Conservation (phyloP, 108 stramenopile species). For the Parmales sp. region DNA sequence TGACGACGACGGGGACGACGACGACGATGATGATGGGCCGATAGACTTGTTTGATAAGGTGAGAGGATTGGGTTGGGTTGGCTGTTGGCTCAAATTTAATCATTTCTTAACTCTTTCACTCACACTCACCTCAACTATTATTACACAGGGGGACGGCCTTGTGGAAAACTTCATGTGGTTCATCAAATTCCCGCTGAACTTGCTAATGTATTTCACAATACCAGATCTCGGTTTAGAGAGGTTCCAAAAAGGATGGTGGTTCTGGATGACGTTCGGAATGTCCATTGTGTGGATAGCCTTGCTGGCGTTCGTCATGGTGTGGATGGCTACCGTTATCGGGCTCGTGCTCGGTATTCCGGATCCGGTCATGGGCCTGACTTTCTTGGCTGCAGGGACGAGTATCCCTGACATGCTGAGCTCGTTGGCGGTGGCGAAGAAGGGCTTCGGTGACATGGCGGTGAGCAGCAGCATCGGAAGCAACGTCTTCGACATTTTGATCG, state of each 20-base stretch:
- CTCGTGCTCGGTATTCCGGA: conserved; percentile 34
- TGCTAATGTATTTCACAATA: background rate
- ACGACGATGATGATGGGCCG: conserved; percentile 3
- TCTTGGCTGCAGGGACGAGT: conserved; percentile 18
- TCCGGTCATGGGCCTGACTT: conserved; percentile 16
- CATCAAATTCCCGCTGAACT: background rate
- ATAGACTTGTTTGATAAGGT: conserved; percentile 1
- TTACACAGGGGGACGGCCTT: background rate
- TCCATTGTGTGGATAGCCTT: conserved; percentile 21
- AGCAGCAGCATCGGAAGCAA: conserved; percentile 19
- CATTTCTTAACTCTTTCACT: too few species aligned
- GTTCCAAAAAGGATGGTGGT: conserved; percentile 31
- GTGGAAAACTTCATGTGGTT: background rate
- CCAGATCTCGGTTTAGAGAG: conserved; percentile 19
- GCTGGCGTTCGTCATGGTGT: conserved; percentile 12
- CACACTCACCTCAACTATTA: too few species aligned
- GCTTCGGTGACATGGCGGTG: conserved; percentile 23
- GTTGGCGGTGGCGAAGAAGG: conserved; percentile 17
- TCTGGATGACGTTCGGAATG: conserved; percentile 37
- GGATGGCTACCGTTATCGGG: conserved; percentile 56
- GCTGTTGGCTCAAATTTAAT: too few species aligned
- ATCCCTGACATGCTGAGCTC: conserved; percentile 17
- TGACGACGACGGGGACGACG: conserved; percentile 7
- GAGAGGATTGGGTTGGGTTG: too few species aligned
- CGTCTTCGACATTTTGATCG: conserved; percentile 25